Percentiles rank a stretch among this genome's conserved stretches.
Conservation (phyloP, 2,329 filamentous ascomycete genomes). For the Scedosporium aurantiacum region DNA sequence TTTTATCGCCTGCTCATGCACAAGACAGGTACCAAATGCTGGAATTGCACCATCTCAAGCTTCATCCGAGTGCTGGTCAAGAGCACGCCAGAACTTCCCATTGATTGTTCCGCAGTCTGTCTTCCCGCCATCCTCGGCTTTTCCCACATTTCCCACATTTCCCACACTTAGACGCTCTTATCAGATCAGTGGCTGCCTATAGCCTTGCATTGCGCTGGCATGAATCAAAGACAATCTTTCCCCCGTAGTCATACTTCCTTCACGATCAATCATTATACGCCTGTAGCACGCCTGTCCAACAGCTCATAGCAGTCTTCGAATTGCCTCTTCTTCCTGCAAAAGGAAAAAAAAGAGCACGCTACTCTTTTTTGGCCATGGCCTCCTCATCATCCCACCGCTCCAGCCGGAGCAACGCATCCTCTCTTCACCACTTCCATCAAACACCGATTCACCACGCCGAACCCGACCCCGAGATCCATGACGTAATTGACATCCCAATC, state of each 20-base stretch:
- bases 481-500: slow-evolving; percentile 6
- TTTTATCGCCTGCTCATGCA: background rate
- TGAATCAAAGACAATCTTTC: background rate
- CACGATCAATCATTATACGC: background rate
- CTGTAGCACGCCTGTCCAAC: no score
- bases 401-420: slow-evolving; percentile 2
- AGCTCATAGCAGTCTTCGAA: no score
- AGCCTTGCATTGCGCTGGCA: background rate
- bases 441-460: background rate
- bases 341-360: background rate
- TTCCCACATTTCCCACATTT: no score
- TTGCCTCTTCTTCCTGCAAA: background rate
- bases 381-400: slow-evolving; percentile 5
- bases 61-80: background rate
- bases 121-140: background rate
- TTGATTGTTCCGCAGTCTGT: background rate
- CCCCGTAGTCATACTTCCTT: background rate
- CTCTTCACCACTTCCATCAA: background rate
- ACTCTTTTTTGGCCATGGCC: background rate
- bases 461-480: background rate
- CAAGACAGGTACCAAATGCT: background rate
- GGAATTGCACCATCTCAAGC: background rate
- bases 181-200: background rate
- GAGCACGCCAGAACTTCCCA: background rate
- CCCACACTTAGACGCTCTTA: background rate